Conservation (phyloP, 495 filamentous ascomycete species). For the Xylaria sp. region DNA sequence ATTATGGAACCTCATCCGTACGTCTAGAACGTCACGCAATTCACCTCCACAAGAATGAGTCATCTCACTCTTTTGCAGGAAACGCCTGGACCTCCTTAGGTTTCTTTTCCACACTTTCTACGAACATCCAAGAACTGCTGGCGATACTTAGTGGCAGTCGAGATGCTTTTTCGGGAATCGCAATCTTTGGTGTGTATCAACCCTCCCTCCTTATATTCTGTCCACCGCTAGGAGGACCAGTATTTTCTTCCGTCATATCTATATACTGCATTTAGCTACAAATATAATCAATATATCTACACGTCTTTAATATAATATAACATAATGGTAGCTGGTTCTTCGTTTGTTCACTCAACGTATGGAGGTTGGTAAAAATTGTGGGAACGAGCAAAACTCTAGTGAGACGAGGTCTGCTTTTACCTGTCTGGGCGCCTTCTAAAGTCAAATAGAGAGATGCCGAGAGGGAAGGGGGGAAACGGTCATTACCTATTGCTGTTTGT, state of each 20-base stretch:
- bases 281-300: constrained; percentile 11
- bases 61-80: constrained; percentile 35
- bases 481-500: neutral
- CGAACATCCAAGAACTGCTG: neutral
- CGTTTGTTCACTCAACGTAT: neutral
- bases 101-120: constrained; percentile 19
- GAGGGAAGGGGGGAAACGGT: neutral
- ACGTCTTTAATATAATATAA: neutral
- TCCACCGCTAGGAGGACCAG: neutral
- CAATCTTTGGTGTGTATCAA: constrained; percentile 44
- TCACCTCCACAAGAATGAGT: constrained; percentile 24
- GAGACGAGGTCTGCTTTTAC: neutral
- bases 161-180: constrained; percentile 28
- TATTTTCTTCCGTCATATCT: neutral
- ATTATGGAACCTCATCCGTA: constrained; percentile 3
- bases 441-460: too few relatives aligned
- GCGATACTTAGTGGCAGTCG: neutral
- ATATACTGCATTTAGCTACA: neutral
- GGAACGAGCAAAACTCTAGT: neutral
- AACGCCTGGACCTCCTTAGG: constrained; percentile 9
- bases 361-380: neutral
- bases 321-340: neutral
- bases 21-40: constrained; percentile 27
- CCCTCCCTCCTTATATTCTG: constrained; percentile 27
- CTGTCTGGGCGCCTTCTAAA: neutral